A percentile compares a stretch with the other conserved stretches of the same genome.
Evolutionary conservation across 306 rosid genomes (phyloP).

Genomic region (Prunus kanzakura): DNA sequence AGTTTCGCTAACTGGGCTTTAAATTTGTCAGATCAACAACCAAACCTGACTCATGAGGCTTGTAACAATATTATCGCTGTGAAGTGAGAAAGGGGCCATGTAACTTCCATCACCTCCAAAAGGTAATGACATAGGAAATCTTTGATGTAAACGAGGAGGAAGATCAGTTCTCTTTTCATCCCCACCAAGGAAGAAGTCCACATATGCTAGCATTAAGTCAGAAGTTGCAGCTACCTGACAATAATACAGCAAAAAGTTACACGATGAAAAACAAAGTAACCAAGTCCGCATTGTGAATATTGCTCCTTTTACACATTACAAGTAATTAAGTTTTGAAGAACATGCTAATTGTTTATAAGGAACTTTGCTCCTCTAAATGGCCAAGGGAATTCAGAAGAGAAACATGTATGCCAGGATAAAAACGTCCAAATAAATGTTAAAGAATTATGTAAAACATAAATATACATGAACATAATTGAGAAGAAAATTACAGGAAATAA

Average conservation of each 20-base stretch:
- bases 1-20: background rate
- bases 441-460: background rate
- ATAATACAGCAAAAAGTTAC: constrained; percentile 17
- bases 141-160: constrained; percentile 77
- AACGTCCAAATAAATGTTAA: background rate
- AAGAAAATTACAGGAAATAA: background rate
- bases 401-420: background rate
- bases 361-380: background rate
- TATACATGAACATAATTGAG: background rate
- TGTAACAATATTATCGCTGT: constrained; percentile 86
- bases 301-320: background rate
- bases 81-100: constrained; percentile 88
- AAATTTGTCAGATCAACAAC: constrained; percentile 18
- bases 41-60: constrained; percentile 99
- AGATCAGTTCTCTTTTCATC: constrained; percentile 96
- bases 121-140: constrained; percentile 79
- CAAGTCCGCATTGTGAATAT: background rate
- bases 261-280: constrained; percentile 8
- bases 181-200: constrained; percentile 97
- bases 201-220: constrained; percentile 89
- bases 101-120: constrained; percentile 99
- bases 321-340: background rate
- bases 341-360: background rate
- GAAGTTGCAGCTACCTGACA: constrained; percentile 89
- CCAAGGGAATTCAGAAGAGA: background rate